These are phyloP conservation scores for Theileria equi DNA, from an alignment of 169 alveolate species.

Conservation along the genomic window DNA sequence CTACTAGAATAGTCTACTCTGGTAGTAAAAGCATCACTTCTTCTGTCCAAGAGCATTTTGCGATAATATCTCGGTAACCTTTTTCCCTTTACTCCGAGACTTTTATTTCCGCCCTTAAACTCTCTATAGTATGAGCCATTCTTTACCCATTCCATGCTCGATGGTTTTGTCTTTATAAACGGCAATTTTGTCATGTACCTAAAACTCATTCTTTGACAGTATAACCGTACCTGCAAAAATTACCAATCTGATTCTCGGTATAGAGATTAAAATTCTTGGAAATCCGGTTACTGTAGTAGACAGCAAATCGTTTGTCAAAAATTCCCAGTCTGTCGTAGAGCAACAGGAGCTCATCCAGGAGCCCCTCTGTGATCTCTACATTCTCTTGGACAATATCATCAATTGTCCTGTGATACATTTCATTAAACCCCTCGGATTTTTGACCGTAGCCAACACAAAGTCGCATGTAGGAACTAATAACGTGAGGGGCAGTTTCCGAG, in stretches of 20 bases:
- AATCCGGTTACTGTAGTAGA: slow-evolving; percentile 26
- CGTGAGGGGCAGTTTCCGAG: slow-evolving; percentile 7
- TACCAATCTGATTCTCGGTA: slow-evolving; percentile 50
- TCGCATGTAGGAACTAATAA: slow-evolving; percentile 34
- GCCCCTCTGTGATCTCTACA: slow-evolving; percentile 15
- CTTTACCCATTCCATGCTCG: background rate
- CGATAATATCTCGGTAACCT: slow-evolving; percentile 4
- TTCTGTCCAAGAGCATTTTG: background rate
- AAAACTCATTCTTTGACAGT: too few species aligned
- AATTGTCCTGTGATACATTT: slow-evolving; percentile 27
- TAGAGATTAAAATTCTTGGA: slow-evolving; percentile 14
- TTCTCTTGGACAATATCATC: slow-evolving; percentile 10
- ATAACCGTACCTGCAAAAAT: slow-evolving; percentile 53
- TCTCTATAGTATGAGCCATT: background rate
- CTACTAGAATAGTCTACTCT: slow-evolving; percentile 27
- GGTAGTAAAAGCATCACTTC: background rate
- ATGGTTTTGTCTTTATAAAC: slow-evolving; percentile 3
- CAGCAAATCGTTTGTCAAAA: slow-evolving; percentile 32
- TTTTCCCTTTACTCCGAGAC: background rate
- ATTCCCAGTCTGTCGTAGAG: slow-evolving; percentile 26
- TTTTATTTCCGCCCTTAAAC: background rate
- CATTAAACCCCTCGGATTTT: slow-evolving; percentile 9
- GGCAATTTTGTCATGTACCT: slow-evolving; percentile 33
- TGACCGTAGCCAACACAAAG: slow-evolving; percentile 55
- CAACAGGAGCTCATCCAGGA: slow-evolving; percentile 33